Evolutionary conservation across 371 early-diverging fungal species (phyloP), one percentile per base, ranked within the genome.

Genomic region (Apophysomyces elegans): DNA sequence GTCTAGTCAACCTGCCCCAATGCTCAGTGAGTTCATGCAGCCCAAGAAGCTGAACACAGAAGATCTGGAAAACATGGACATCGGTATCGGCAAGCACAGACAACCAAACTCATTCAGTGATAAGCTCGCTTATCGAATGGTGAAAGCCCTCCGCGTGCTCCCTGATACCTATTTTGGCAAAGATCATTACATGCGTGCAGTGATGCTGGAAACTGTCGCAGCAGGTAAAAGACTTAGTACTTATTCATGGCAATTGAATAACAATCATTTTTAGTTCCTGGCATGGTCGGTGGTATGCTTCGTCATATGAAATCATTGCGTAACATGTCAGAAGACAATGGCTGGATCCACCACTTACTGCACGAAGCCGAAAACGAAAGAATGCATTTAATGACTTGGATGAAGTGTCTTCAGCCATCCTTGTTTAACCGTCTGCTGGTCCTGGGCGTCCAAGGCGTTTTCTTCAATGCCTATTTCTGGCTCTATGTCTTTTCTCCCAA

Each of bases 371-470:
- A 96, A 59, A 81, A 81, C 56, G 85, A 83, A 65, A 79, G 90
- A 8, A 92, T 94, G 93, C 96, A 96, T 74, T 77, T 96, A 50
- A 80, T 96, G 84, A 94, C 93, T 2, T 96, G 92, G 91, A 89
- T 95, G 88, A 88, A 88, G 62, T 80, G 92, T 18, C 75, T 86
- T 18, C 81, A 93, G 69, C 94, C 94, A 5, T 83, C 85, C 14
- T 14, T 86, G 12, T 78, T 75, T 74, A 84, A 88, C 74, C 76
- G 96, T 61, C 69, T 83, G 65, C 45, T 87, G 16, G 80, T 95
- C 18, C 87, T 95, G 16, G 78, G 71, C 45, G 84, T 79, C 11
- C 97, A 99, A 80, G 95, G 93, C 50, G 85, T 92, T 21, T 99
- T 98, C 75, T 96, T 94, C 78, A 95, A 94, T 72, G 84, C 88